Conservation (phyloP, 441 rosid genomes). For the Adansonia rubrostipa region DNA sequence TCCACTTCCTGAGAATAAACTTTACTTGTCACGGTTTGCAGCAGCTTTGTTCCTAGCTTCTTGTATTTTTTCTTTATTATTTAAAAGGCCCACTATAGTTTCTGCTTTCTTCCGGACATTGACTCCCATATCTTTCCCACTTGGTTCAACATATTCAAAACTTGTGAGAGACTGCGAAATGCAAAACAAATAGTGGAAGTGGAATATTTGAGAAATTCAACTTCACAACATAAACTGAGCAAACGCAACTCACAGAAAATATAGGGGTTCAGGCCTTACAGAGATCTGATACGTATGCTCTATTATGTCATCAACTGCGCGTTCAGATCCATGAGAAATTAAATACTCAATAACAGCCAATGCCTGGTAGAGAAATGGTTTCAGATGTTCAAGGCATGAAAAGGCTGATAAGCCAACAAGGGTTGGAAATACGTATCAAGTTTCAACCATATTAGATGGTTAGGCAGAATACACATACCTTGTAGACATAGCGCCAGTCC, state of each 20-base stretch:
- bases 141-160: conserved; percentile 90
- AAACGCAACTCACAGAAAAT: conserved; percentile 12
- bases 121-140: conserved; percentile 90
- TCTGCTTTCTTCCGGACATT: conserved; percentile 98
- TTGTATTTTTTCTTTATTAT: conserved; percentile 84
- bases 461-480: conserved; percentile 49
- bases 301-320: conserved; percentile 92
- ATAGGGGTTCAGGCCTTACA: conserved; percentile 52
- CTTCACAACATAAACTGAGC: background rate
- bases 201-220: conserved; percentile 35
- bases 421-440: conserved; percentile 15
- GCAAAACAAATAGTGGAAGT: conserved; percentile 33
- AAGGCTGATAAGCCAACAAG: conserved; percentile 16
- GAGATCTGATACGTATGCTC: conserved; percentile 98
- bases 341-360: conserved; percentile 90
- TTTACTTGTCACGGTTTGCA: conserved; percentile 89
- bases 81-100: conserved; percentile 70
- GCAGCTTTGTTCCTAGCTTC: conserved; percentile 89
- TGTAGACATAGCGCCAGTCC: conserved; percentile 98
- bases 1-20: conserved; percentile 33
- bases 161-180: conserved; percentile 75
- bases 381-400: conserved; percentile 23
- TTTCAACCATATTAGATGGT: background rate
- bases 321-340: conserved; percentile 94
- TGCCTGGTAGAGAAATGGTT: conserved; percentile 56